Conservation (phyloP, 2,329 filamentous ascomycete genomes). For the Aspergillus arachidicola region DNA sequence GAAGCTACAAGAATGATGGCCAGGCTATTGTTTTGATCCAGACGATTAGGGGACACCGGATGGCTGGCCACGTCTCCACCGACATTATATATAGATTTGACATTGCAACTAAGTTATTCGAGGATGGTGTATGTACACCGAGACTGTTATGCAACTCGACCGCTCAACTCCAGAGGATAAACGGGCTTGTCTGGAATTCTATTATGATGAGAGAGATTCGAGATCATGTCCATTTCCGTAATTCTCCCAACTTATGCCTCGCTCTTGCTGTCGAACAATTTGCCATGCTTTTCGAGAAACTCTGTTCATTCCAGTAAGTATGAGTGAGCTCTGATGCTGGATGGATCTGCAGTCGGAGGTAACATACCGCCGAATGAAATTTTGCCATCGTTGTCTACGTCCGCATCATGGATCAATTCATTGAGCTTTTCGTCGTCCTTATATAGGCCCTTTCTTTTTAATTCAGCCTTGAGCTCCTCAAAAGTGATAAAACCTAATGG, state of each 20-base stretch:
- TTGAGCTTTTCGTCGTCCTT: background rate
- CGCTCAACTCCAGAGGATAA: background rate
- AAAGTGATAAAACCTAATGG: background rate
- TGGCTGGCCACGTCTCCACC: background rate
- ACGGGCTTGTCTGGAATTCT: background rate
- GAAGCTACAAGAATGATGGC: background rate
- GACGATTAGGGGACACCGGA: background rate
- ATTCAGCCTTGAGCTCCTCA: background rate
- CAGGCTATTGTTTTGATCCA: background rate
- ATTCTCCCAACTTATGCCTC: background rate
- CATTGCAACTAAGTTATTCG: background rate
- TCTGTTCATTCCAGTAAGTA: background rate
- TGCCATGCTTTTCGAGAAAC: background rate
- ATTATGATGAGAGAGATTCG: background rate
- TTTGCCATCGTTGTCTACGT: background rate
- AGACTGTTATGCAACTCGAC: background rate
- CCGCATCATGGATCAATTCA: background rate
- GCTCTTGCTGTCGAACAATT: background rate
- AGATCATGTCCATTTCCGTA: background rate
- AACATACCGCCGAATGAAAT: background rate
- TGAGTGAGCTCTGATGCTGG: background rate
- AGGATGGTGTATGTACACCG: fast-evolving
- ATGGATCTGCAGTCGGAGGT: too few species aligned
- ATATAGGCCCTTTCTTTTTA: background rate
- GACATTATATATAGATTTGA: background rate